phyloP scores from a whole-genome alignment of 169 alveolate genomes.

The Plasmodium knowlesi region DNA sequence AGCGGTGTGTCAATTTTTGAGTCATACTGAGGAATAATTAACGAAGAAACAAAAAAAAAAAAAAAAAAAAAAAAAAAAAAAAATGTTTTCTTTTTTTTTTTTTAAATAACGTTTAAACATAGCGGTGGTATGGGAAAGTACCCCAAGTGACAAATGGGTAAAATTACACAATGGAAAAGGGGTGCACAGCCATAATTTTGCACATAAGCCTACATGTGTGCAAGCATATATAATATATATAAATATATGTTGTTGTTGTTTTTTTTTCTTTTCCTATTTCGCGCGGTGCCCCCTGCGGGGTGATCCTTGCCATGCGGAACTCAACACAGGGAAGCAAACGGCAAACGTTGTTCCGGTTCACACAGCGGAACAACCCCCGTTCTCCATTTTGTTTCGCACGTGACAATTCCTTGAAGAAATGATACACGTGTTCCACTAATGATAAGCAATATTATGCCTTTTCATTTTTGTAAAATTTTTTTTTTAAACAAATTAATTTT shows the following conservation, averaged over 20 bases:
- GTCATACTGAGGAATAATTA: background rate
- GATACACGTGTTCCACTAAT: background rate
- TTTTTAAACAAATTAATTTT: slow-evolving; percentile 70
- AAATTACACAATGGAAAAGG: background rate
- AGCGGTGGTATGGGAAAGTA: background rate
- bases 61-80: background rate
- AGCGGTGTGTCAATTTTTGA: background rate
- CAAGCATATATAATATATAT: background rate
- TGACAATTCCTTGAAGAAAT: background rate
- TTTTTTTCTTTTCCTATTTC: background rate
- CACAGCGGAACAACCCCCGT: background rate
- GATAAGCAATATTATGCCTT: background rate
- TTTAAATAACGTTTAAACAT: background rate
- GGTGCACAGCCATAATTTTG: background rate
- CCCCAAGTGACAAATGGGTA: background rate
- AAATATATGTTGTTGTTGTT: background rate
- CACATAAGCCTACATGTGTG: background rate
- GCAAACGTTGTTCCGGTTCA: background rate
- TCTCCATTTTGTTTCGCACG: background rate
- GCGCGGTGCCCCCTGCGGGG: background rate
- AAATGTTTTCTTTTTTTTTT: background rate
- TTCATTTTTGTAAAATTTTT: slow-evolving; percentile 51
- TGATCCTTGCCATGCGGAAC: background rate
- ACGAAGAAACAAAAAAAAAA: background rate
- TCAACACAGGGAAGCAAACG: background rate